phyloP scores from a whole-genome alignment of 1,139 yeast genomes.

The Geotrichum phurueaensis region DNA sequence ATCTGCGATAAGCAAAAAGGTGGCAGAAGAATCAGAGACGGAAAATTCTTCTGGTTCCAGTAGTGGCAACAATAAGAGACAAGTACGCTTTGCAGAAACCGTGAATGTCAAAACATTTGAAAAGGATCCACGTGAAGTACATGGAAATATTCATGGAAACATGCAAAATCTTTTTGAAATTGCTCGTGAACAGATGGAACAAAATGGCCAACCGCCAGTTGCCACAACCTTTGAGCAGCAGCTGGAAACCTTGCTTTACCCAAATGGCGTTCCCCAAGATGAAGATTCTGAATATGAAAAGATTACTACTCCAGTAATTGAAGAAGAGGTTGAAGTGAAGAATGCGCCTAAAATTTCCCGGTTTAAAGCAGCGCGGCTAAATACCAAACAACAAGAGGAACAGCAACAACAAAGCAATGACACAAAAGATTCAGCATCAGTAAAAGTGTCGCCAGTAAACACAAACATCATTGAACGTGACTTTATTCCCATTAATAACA shows the following conservation, averaged over 20 bases:
- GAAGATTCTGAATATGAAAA: slow-evolving; percentile 11
- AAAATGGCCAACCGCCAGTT: background rate
- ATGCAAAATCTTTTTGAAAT: background rate
- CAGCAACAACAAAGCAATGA: background rate
- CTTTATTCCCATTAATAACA: background rate
- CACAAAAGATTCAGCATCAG: background rate
- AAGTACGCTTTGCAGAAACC: slow-evolving; percentile 32
- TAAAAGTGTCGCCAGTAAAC: background rate
- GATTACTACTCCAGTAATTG: background rate
- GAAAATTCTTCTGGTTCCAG: background rate
- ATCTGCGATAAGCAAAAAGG: background rate
- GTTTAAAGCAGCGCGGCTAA: slow-evolving; percentile 29
- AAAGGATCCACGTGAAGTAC: slow-evolving; percentile 18
- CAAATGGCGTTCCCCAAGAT: background rate
- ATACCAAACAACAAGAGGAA: background rate
- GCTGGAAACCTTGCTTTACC: background rate
- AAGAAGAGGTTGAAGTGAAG: background rate
- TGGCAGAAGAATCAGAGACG: background rate
- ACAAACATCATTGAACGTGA: background rate
- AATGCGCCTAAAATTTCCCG: slow-evolving; percentile 26
- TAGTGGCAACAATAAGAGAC: slow-evolving; percentile 18
- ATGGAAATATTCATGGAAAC: slow-evolving; percentile 12
- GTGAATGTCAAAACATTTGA: slow-evolving; percentile 35
- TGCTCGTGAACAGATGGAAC: background rate
- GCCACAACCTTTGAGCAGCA: slow-evolving; percentile 9